Evolutionary conservation across 805 yeast species (phyloP), one percentile per base, ranked within the genome.

Genomic region (Komagataella kurtzmanii): DNA sequence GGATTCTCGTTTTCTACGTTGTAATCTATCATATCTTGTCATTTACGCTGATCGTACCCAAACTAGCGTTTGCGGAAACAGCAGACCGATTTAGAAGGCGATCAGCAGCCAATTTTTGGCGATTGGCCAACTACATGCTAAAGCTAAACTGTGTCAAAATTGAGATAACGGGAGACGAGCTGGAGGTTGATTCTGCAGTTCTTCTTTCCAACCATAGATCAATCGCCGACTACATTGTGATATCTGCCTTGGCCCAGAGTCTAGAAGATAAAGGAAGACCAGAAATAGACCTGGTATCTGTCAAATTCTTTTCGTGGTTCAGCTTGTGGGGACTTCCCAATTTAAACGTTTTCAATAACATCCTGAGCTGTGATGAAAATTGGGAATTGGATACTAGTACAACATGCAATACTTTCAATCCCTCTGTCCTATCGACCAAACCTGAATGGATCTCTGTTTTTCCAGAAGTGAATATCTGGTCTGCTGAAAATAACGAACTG

Each of bases 391-490:
- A 75, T 57, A 54, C 65, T 40, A 63, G 61, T 51, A 63, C 70
- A 45, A 61, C 67, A 59, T 56, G 8, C 14, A 30, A 10, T 30
- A 30, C 40, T 4, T 60, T 53, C 51, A 61, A 50, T 60, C 71
- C 21, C 75, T 77, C 54, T 62, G 63, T 7, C 58, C 62, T 18
- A 58, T 73, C 18, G 30, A 70, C 3, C 58, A 55, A n/a, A 70
- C 72, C 2, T 24, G 75, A 77, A 56, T 81, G 95, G 87, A 58
- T 88, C 0, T 80, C 82, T 0, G 56, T 86, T 7, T 89, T 89
- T 57, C 97, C 97, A 0, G 97, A 90, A 64, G 96, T 86, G 3
- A 85, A 85, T 59, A 77, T 85, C 6, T 76, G 78, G 63, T 76
- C 81, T 0, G 69, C 74, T 8, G 74, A 74, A 44, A 72, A 72